Conservation (phyloP, 2,329 filamentous ascomycete genomes). For the Cladosporium sp. region DNA sequence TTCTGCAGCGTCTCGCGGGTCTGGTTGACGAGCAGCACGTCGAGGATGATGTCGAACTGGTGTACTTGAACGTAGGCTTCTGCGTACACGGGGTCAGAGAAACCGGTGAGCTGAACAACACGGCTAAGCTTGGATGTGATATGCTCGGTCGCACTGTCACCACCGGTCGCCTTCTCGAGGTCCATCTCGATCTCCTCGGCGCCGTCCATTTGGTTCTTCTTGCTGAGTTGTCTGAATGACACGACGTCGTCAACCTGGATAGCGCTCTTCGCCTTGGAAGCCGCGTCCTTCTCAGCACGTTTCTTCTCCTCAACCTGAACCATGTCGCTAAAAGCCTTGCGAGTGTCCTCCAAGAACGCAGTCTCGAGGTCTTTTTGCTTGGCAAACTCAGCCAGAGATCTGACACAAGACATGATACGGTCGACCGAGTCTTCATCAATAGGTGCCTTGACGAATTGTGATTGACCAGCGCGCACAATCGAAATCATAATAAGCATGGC, state of each 20-base stretch:
- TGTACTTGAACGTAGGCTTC: conserved; percentile 98
- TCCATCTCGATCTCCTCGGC: conserved; percentile 84
- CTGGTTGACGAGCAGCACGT: conserved; percentile 95
- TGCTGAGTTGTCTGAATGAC: conserved; percentile 84
- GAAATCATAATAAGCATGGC: conserved; percentile 99
- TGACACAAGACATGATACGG: conserved; percentile 95
- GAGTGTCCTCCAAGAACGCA: conserved; percentile 90
- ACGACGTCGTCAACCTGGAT: conserved; percentile 96
- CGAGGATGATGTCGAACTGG: conserved; percentile 96
- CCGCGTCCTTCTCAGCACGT: conserved; percentile 87
- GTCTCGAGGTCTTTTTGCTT: conserved; percentile 86
- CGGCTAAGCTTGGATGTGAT: conserved; percentile 90
- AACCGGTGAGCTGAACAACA: conserved; percentile 94
- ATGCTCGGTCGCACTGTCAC: conserved; percentile 78
- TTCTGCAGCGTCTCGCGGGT: conserved; percentile 96
- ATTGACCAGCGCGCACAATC: conserved; percentile 94
- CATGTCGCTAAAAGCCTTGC: conserved; percentile 95
- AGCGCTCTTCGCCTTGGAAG: conserved; percentile 87
- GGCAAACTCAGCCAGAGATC: conserved; percentile 84
- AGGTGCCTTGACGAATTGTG: conserved; percentile 95
- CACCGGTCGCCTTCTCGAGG: conserved; percentile 89
- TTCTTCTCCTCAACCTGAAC: conserved; percentile 98
- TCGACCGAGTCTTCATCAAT: conserved; percentile 99
- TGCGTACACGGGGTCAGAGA: conserved; percentile 97
- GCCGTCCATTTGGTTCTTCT: conserved; percentile 80